Base-by-base conservation (phyloP, 371 early-diverging fungal species). In the Entomophthora muscae region DNA sequence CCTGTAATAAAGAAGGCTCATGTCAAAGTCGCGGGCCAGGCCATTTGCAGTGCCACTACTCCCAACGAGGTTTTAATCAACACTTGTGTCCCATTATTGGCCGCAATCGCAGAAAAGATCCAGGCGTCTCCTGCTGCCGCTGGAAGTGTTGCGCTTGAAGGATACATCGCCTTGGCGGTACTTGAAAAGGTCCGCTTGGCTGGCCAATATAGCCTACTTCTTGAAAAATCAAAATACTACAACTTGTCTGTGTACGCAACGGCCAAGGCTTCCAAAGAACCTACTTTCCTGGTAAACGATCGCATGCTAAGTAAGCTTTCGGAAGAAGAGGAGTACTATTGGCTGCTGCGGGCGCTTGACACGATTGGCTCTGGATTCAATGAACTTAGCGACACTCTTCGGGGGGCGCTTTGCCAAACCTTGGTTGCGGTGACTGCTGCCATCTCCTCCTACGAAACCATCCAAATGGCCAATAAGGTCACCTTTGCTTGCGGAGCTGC, bases 231-330 rank as follows among this genome's bases (percentile, higher is more conserved):
- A 3, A 33, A 63, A 21, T 63, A 62, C 21, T n/a, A 29, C 23
- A 52, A 23, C 63, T 53, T 62, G 22, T 23, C 52, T 1, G 52
- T 26, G 13, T 23, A 32, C 31, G 67, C 73, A 26, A 55, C 56
- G n/a, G 68, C 66, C 10, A 65, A 71, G 5, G 65, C 69, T 31
- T 77, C n/a, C 53, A 86, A 85, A 64, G 60, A 69, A 23, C 78
- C 81, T 52, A 83, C 89, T 13, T 84, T 87, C 64, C 73, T 90
- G 31, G 69, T 90, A 55, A 84, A 83, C 79, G 91, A 90, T 63
- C 86, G 85, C n/a, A n/a, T 86, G 23, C 90, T 84, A 67, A 78
- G 80, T 62, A 91, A 91, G 70, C 78, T 89, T 42, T 67, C 80
- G 2, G 70, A 79, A 1, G 77, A 78, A 22, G 91, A 90, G 65